Evolutionary conservation across 345 rosid species (phyloP), one percentile per base, ranked within the genome.

Genomic region (Brassica nigra): DNA sequence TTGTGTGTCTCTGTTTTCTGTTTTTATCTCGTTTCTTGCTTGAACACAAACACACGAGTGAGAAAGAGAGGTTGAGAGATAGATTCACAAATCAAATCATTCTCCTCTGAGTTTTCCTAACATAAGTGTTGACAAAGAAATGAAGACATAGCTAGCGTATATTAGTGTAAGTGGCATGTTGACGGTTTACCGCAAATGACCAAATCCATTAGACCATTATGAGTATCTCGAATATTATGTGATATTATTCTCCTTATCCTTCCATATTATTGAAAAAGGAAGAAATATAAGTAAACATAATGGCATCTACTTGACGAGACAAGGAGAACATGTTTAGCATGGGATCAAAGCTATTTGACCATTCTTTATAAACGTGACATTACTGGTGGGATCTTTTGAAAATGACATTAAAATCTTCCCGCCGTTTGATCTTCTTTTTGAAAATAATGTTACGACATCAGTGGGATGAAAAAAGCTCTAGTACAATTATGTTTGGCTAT

Each of bases 341-440:
- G 62, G 73, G 67, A 72, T 72, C 73, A 55, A 78, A 37, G 61
- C 65, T 39, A 65, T 65, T 71, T 77, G 70, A 62, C 76, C 76
- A 62, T 62, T 62, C 75, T 77, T 78, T 71, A 62, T 63, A 34
- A 65, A 72, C 20, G 72, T 71, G 81, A 71, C 77, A 78, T 39
- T 39, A 71, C 62, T 57, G 61, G 77, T 72, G 61, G 66, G 57
- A 78, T 66, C 62, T 71, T 28, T 27, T 18, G 67, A 78, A 9
- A 52, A 37, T 54, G 75, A 77, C 47, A 5, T 47, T 70, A 77
- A 77, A 70, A 27, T 78, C 71, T 62, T 70, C 59, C 76, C 55
- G n/a, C 42, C 61, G 12, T 8, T 37, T 64, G 27, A 71, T 78
- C 76, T 71, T 78, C 16, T 55, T 64, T 78, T 72, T 70, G 30